Conservation (phyloP, 768 basidiomycete genomes). For the Lepiota venenata region DNA sequence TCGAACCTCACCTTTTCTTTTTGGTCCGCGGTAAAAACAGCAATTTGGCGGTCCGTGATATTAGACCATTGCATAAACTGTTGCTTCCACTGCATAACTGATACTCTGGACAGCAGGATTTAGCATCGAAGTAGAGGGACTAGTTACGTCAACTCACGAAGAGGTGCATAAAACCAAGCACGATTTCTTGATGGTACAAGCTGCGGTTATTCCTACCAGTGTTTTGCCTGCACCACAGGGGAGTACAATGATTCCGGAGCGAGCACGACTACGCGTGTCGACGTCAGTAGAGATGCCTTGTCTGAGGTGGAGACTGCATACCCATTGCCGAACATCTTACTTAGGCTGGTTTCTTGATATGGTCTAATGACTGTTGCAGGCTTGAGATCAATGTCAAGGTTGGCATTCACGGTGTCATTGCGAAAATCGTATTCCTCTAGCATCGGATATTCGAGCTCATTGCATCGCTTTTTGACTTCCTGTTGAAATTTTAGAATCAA, state of each 20-base stretch:
- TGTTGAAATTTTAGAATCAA: slow-evolving; percentile 25
- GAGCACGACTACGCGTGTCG: slow-evolving; percentile 67
- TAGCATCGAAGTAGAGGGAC: slow-evolving; percentile 9
- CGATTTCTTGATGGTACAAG: slow-evolving; percentile 99
- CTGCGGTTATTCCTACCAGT: slow-evolving; percentile 98
- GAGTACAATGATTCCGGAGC: slow-evolving; percentile 96
- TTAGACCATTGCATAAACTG: slow-evolving; percentile 99
- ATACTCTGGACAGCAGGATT: slow-evolving; percentile 47
- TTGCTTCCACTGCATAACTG: slow-evolving; percentile 98
- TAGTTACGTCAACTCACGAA: slow-evolving; percentile 58
- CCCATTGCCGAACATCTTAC: slow-evolving; percentile 99
- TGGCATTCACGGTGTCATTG: slow-evolving; percentile 94
- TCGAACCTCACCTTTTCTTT: slow-evolving; percentile 79
- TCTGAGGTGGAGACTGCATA: slow-evolving; percentile 28
- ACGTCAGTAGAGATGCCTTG: slow-evolving; percentile 2
- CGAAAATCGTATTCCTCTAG: slow-evolving; percentile 99
- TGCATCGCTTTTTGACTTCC: slow-evolving; percentile 96
- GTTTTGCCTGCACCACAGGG: slow-evolving; percentile 99
- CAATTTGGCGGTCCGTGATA: slow-evolving; percentile 93
- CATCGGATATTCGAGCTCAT: slow-evolving; percentile 96
- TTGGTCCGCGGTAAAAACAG: slow-evolving; percentile 95
- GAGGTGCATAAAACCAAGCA: slow-evolving; percentile 97
- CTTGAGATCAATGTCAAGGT: slow-evolving; percentile 97
- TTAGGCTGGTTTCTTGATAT: slow-evolving; percentile 97
- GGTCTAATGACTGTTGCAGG: slow-evolving; percentile 96